Conservation (phyloP, 2,329 filamentous ascomycete species). For the Penicillium sp. region DNA sequence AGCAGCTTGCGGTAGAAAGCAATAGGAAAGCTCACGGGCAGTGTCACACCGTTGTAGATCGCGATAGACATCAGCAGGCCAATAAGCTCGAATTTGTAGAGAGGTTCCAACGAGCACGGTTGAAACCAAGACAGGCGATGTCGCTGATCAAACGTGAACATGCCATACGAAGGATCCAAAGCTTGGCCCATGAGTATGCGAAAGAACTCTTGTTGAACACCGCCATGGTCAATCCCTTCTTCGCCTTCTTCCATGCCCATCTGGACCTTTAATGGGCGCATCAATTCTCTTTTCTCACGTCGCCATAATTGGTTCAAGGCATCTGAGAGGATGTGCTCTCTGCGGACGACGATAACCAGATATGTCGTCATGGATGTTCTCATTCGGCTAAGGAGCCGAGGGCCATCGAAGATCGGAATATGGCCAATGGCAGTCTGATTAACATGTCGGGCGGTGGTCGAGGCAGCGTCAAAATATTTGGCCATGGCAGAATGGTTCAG, state of each 20-base stretch:
- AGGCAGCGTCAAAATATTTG: slow-evolving; percentile 67
- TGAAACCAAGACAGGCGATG: slow-evolving; percentile 86
- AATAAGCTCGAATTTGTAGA: slow-evolving; percentile 86
- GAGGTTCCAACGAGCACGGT: slow-evolving; percentile 72
- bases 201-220: slow-evolving; percentile 96
- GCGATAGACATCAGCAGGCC: slow-evolving; percentile 86
- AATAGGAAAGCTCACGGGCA: slow-evolving; percentile 83
- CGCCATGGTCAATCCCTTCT: slow-evolving; percentile 87
- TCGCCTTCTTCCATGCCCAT: slow-evolving; percentile 79
- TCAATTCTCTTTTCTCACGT: slow-evolving; percentile 72
- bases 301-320: slow-evolving; percentile 87
- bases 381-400: slow-evolving; percentile 60
- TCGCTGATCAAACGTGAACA: slow-evolving; percentile 71
- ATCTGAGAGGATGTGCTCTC: slow-evolving; percentile 66
- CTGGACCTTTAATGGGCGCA: slow-evolving; percentile 82
- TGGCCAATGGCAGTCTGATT: slow-evolving; percentile 44
- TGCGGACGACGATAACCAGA: slow-evolving; percentile 64
- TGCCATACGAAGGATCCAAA: slow-evolving; percentile 69
- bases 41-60: slow-evolving; percentile 85
- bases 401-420: slow-evolving; percentile 53
- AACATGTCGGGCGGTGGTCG: slow-evolving; percentile 46
- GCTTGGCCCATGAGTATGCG: slow-evolving; percentile 75
- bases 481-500: slow-evolving; percentile 88
- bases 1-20: slow-evolving; percentile 80
- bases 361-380: slow-evolving; percentile 66